Base-by-base conservation (phyloP, 345 rosid species). In the Mangifera indica region DNA sequence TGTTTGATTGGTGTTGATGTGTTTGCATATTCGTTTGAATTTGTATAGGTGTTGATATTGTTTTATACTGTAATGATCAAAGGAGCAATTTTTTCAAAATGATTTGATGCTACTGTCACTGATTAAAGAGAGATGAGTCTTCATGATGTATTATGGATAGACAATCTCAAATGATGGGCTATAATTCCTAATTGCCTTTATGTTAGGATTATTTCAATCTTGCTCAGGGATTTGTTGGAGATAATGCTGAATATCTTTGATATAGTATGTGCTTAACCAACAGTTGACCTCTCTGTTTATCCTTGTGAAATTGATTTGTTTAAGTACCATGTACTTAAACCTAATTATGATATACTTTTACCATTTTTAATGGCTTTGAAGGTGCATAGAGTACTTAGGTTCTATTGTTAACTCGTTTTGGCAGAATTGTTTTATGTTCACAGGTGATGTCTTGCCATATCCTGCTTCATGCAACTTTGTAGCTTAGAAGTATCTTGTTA, bases 1-100 rank as follows among this genome's bases (percentile, higher is more conserved):
- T 65, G 40, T 63, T 44, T n/a, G 66, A 62, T 62, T 40, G n/a
- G 65, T 62, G 20, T 14, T 62, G 1, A 12, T 20, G 42, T 62
- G 21, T 62, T 29, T 61, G 34, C 48, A 48, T 61, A 18, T 18
- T 11, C 1, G 18, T 18, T 0, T 18, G 66, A 10, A 22, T 24
- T 59, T n/a, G 29, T n/a, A 7, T n/a, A 2, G 0, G 25, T 37
- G 42, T 37, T 37, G 8, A 7, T 5, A 7, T 70, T 57, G 46
- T 26, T 26, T 58, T 70, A 44, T 15, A 21, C 21, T 22, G 55
- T 25, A 18, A 1, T 59, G n/a, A 26, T 18, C 18, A 26, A 56
- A 17, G 26, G 26, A 10, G 24, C 17, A 26, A 24, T 25, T 56
- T 57, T 15, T 22, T n/a, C n/a, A 57, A 37, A 4, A 24, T 65